Evolutionary conservation across 208 protist genomes (phyloP).

Genomic region (Histomonas meleagridis): DNA sequence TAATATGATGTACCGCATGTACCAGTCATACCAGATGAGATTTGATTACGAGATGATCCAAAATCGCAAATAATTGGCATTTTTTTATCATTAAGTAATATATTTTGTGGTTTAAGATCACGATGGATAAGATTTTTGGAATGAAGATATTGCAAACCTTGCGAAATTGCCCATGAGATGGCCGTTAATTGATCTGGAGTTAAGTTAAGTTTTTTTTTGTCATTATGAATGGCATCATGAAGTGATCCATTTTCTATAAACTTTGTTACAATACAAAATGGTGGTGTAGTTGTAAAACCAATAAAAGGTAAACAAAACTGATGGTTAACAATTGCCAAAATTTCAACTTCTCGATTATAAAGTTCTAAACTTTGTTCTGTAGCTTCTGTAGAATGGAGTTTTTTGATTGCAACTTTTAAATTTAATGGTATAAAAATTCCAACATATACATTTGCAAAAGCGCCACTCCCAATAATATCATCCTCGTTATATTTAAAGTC

Average conservation of each 20-base stretch:
- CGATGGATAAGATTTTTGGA: background rate
- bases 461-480: background rate
- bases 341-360: background rate
- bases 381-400: background rate
- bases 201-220: background rate
- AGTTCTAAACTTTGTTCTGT: background rate
- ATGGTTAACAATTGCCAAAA: background rate
- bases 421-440: background rate
- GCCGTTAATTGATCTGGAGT: background rate
- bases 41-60: background rate
- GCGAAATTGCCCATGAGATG: background rate
- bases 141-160: background rate
- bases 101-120: slow-evolving; percentile 24
- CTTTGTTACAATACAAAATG: slow-evolving; percentile 26
- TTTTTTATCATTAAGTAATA: background rate
- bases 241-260: background rate
- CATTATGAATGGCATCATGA: background rate
- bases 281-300: background rate
- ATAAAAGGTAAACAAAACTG: background rate
- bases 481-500: no score
- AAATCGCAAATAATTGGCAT: slow-evolving; percentile 26
- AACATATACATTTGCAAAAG: background rate
- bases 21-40: background rate
- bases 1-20: background rate
- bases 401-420: slow-evolving; percentile 33